phyloP scores from a whole-genome alignment of 768 basidiomycete species.

The Dendrothele bispora region DNA sequence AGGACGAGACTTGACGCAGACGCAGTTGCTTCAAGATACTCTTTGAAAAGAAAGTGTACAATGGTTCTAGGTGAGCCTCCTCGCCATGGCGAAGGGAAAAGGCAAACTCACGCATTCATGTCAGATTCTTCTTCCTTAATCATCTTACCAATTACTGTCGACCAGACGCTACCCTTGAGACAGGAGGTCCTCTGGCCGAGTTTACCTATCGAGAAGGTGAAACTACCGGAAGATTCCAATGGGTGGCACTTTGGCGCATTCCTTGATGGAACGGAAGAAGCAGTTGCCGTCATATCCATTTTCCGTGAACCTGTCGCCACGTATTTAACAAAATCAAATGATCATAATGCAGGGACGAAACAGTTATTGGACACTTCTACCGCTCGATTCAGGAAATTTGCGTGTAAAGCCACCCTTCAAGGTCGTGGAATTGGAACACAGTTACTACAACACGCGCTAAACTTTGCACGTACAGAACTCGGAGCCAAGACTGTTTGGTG shows the following conservation, averaged over 20 bases:
- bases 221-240: conserved; percentile 49
- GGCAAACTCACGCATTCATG: no score
- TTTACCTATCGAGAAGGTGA: conserved; percentile 46
- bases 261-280: conserved; percentile 29
- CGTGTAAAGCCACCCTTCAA: conserved; percentile 52
- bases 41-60: no score
- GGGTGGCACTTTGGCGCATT: conserved; percentile 61
- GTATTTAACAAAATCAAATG: conserved; percentile 23
- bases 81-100: no score
- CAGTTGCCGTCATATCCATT: conserved; percentile 57
- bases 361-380: neutral
- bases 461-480: conserved; percentile 38
- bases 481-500: conserved; percentile 52
- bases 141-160: conserved; percentile 31
- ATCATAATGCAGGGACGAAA: conserved; percentile 6
- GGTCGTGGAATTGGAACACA: conserved; percentile 52
- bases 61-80: no score
- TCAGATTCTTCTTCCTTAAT: no score
- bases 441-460: conserved; percentile 42
- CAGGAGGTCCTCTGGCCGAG: conserved; percentile 61
- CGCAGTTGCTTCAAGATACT: no score
- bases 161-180: conserved; percentile 49
- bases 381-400: conserved; percentile 62
- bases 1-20: no score
- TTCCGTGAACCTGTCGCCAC: conserved; percentile 46